Percentiles rank a stretch among this genome's conserved stretches.
These are phyloP conservation scores for Eragrostis curvula DNA, from an alignment of 176 grass and related monocot species.

Conservation along the genomic window DNA sequence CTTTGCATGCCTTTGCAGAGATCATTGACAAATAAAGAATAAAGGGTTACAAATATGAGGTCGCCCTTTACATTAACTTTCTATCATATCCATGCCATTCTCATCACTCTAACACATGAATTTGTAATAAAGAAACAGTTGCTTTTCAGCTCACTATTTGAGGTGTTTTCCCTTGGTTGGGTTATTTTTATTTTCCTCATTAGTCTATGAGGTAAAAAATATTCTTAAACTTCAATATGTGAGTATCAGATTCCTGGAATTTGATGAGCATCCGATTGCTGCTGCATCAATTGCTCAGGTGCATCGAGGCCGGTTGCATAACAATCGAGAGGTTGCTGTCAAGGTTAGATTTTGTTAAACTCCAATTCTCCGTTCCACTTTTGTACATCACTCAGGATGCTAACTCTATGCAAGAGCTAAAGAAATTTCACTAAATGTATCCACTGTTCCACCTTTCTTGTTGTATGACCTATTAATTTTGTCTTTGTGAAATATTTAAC, in stretches of 20 bases:
- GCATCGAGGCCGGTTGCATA: slow-evolving; percentile 72
- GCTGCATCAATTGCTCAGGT: slow-evolving; percentile 99
- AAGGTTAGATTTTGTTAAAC: slow-evolving; percentile 69
- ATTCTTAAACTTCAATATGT: slow-evolving; percentile 41
- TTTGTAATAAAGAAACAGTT: background rate
- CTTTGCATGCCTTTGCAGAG: background rate
- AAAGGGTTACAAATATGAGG: slow-evolving; percentile 11
- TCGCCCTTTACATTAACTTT: background rate
- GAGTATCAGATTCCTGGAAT: slow-evolving; percentile 82
- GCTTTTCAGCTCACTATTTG: slow-evolving; percentile 13
- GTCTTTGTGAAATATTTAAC: background rate
- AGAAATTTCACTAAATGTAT: slow-evolving; percentile 1
- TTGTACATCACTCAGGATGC: background rate
- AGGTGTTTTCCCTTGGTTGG: slow-evolving; percentile 18
- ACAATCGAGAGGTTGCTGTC: slow-evolving; percentile 86
- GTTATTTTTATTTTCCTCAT: slow-evolving; percentile 17
- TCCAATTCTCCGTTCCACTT: slow-evolving; percentile 27
- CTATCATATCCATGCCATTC: slow-evolving; percentile 11
- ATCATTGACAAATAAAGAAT: background rate
- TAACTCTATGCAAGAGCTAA: slow-evolving; percentile 1
- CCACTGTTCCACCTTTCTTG: slow-evolving; percentile 17
- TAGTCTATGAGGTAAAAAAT: slow-evolving; percentile 1
- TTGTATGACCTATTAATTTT: background rate
- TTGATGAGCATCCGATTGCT: slow-evolving; percentile 94
- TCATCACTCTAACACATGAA: background rate